A percentile compares a stretch with the other conserved stretches of the same genome.
phyloP scores from a whole-genome alignment of 345 rosid species.

The Tarenaya hassleriana region DNA sequence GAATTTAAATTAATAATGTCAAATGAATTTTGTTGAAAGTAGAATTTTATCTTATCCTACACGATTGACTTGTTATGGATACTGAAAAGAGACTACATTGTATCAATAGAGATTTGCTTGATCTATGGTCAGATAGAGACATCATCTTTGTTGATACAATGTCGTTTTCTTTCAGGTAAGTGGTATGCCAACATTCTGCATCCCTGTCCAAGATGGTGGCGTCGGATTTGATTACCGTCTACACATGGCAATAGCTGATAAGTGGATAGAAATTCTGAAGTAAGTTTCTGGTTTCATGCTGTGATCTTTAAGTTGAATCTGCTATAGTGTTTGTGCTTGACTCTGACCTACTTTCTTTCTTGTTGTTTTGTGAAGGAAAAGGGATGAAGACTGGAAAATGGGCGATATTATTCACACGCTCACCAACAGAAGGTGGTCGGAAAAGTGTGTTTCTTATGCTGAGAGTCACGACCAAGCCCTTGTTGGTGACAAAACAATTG shows the following conservation, averaged over 20 bases:
- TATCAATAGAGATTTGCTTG: too few relatives aligned
- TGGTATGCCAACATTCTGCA: slow-evolving; percentile 95
- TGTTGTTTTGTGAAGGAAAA: slow-evolving; percentile 44
- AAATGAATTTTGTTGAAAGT: too few relatives aligned
- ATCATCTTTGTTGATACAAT: neutral
- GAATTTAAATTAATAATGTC: too few relatives aligned
- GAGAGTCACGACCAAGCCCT: slow-evolving; percentile 99
- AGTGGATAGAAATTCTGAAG: slow-evolving; percentile 96
- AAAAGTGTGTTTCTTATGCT: slow-evolving; percentile 80
- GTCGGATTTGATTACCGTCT: slow-evolving; percentile 96
- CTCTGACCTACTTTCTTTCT: slow-evolving; percentile 9
- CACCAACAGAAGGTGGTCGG: slow-evolving; percentile 83
- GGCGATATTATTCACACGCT: slow-evolving; percentile 65
- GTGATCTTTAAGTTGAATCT: slow-evolving; percentile 10
- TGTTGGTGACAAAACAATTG: slow-evolving; percentile 97
- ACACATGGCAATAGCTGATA: slow-evolving; percentile 96
- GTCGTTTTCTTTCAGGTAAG: slow-evolving; percentile 57
- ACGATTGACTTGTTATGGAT: too few relatives aligned
- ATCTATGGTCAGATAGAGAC: too few relatives aligned
- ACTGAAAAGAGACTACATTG: too few relatives aligned
- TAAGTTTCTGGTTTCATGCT: slow-evolving; percentile 26
- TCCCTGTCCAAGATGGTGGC: slow-evolving; percentile 87
- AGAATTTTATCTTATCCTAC: too few relatives aligned
- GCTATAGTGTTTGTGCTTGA: neutral
- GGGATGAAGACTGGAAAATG: slow-evolving; percentile 90